These are phyloP conservation scores for Fraxinus anomala DNA, from an alignment of 257 asterid genomes.

Conservation along the genomic window DNA sequence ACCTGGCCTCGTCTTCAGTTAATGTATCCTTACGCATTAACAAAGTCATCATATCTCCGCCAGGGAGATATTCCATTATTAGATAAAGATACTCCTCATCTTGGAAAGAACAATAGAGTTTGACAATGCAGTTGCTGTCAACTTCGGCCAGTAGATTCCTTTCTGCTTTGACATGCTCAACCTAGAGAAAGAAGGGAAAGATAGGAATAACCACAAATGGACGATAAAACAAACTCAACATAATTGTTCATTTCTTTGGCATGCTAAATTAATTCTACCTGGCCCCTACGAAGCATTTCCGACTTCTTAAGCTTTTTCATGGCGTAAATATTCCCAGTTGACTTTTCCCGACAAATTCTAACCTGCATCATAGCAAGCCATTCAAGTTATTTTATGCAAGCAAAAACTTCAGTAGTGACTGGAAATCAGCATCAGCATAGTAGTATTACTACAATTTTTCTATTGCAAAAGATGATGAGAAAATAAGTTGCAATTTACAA, in stretches of 20 bases:
- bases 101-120: constrained; percentile 96
- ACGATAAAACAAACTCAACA: constrained; percentile 20
- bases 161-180: constrained; percentile 93
- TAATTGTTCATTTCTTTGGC: constrained; percentile 20
- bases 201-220: constrained; percentile 23
- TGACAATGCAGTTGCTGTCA: constrained; percentile 94
- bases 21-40: constrained; percentile 92
- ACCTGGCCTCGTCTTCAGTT: constrained; percentile 87
- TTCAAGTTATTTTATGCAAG: constrained; percentile 7
- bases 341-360: constrained; percentile 86
- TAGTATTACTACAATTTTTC: not conserved
- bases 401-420: constrained; percentile 3
- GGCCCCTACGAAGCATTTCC: constrained; percentile 99
- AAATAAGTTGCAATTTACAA: constrained; percentile 11
- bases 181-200: constrained; percentile 43
- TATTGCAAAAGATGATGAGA: not conserved
- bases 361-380: constrained; percentile 50
- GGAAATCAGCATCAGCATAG: constrained; percentile 7
- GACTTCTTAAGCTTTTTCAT: constrained; percentile 98
- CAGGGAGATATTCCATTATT: constrained; percentile 96
- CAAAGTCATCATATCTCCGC: constrained; percentile 99
- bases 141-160: constrained; percentile 94
- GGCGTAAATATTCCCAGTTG: constrained; percentile 87
- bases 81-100: constrained; percentile 93
- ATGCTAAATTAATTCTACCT: constrained; percentile 48